phyloP scores from a whole-genome alignment of 192 early-diverging fungal species.

The Piromyces sp. region DNA sequence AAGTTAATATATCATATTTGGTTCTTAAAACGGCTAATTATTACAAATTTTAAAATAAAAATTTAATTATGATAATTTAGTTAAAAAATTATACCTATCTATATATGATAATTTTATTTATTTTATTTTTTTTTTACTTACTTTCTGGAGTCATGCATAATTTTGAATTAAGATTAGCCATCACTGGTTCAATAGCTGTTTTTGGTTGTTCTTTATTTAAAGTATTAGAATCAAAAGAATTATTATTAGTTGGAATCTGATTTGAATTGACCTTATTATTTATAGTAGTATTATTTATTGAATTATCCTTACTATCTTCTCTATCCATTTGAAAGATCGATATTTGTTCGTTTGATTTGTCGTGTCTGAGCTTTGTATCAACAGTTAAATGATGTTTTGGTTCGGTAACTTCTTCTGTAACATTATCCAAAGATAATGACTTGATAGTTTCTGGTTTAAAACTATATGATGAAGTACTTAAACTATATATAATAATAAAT shows the following conservation, averaged over 20 bases:
- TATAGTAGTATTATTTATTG: background rate
- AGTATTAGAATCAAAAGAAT: background rate
- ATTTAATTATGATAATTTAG: no score
- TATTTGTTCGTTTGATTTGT: background rate
- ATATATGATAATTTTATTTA: no score
- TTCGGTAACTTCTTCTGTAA: background rate
- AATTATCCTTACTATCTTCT: background rate
- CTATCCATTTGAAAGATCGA: background rate
- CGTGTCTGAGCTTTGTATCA: background rate
- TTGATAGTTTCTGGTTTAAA: background rate
- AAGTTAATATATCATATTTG: conserved; percentile 26
- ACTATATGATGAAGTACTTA: background rate
- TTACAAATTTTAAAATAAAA: no score
- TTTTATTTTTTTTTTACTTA: no score
- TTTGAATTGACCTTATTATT: no score
- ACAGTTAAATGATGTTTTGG: background rate
- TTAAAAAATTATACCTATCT: no score
- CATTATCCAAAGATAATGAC: background rate
- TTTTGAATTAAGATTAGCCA: background rate
- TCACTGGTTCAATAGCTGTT: background rate
- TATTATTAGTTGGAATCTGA: no score
- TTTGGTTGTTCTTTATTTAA: background rate
- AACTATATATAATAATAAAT: background rate
- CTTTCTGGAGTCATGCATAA: background rate
- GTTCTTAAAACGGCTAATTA: background rate